Base-by-base conservation (phyloP, 83 land plant genomes). In the Diphasiastrum complanatum region DNA sequence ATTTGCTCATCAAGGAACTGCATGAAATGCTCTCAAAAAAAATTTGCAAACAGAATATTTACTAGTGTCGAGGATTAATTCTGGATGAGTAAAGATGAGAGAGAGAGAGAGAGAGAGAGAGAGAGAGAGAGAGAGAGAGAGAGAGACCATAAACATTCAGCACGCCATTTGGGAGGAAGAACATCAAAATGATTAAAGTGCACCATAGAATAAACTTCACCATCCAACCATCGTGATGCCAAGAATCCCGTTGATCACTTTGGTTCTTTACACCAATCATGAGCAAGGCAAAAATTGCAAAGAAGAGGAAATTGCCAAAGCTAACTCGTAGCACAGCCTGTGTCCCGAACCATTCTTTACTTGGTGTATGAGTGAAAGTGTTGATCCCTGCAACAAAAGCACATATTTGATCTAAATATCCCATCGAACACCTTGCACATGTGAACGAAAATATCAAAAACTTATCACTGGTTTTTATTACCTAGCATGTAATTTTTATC, bases 151-250 rank as follows among this genome's bases (percentile, higher is more conserved):
- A 89, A 45, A 79, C 78, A 63, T 72, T 70, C 72, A 89, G 43
- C 33, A 83, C 26, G 32, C 79, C 87, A 77, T 89, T 85, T 22
- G 96, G 96, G 52, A 89, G 63, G 72, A 89, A 89, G 67, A 89
- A 89, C 81, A 79, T 85, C 36, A 89, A 58, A 4, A 80, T 56
- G 20, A 89, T 81, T 34, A 85, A 27, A 40, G 79, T 46, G 43
- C 60, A 76, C 96, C 96, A 85, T 47, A 73, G 60, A 25, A 83
- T 67, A 24, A 83, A 63, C 65, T 89, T 89, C 64, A 66, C 71
- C 91, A 81, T 83, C 96, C 96, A 89, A 36, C 91, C 96, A 63
- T 87, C 96, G 65, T 89, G 96, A 65, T 89, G 96, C 70, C 82
- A 47, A 5, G 64, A 38, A 47, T 89, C 96, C 23, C 96, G 80